Evolutionary conservation across 768 basidiomycete genomes (phyloP).

Genomic region (Mrakia frigida): DNA sequence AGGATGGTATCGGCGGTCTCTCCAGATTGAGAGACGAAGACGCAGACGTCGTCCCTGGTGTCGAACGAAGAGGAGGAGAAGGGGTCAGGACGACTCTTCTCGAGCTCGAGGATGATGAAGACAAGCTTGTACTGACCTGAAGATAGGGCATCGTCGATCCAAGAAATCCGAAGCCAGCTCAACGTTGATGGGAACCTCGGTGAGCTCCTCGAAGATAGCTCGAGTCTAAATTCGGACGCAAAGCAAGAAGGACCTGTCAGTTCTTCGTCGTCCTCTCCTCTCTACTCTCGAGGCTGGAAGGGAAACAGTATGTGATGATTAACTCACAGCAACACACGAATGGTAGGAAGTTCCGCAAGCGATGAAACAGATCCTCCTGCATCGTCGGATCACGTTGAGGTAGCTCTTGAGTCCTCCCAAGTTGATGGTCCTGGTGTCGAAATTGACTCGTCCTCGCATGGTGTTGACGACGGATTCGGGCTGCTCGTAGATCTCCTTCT

Average conservation of each 20-base stretch:
- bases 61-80: not conserved
- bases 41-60: conserved; percentile 75
- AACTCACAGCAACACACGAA: conserved; percentile 71
- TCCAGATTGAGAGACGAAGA: conserved; percentile 95
- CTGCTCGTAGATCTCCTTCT: conserved; percentile 98
- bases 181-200: conserved; percentile 95
- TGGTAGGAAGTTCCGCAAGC: conserved; percentile 99
- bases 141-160: conserved; percentile 98
- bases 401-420: conserved; percentile 94
- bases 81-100: not conserved
- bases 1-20: conserved; percentile 98
- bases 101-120: not conserved
- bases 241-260: conserved; percentile 16
- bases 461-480: conserved; percentile 99
- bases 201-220: conserved; percentile 96
- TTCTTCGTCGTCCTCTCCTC: not conserved
- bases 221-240: conserved; percentile 53
- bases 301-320: not conserved
- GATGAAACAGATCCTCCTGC: conserved; percentile 88
- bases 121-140: conserved; percentile 51
- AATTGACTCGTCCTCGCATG: conserved; percentile 99
- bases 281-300: not conserved
- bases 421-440: conserved; percentile 82
- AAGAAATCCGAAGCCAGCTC: conserved; percentile 97
- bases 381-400: conserved; percentile 89